Evolutionary conservation across 192 early-diverging fungal species (phyloP).

Genomic region (Paraglomus occultum): DNA sequence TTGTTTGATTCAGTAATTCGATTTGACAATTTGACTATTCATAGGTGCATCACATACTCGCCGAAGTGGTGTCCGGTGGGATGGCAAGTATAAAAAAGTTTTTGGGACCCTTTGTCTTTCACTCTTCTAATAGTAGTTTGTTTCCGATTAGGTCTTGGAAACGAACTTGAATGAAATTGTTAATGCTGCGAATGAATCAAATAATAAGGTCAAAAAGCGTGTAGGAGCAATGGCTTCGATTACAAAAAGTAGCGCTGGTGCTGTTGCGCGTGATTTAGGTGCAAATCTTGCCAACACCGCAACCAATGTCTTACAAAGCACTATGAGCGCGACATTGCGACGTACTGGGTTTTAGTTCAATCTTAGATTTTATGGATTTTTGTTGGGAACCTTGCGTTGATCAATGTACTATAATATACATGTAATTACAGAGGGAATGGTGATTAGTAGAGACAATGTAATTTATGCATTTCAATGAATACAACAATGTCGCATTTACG

Average conservation of each 20-base stretch:
- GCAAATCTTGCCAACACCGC: constrained; percentile 18
- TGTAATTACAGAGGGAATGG: too few relatives aligned
- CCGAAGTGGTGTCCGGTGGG: constrained; percentile 88
- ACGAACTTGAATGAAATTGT: constrained; percentile 79
- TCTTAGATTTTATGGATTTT: too few relatives aligned
- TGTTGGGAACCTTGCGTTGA: too few relatives aligned
- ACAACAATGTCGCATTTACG: too few relatives aligned
- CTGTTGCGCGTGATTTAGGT: constrained; percentile 24
- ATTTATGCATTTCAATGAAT: too few relatives aligned
- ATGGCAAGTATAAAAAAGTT: constrained; percentile 54
- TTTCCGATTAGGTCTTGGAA: constrained; percentile 55
- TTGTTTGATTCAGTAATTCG: too few relatives aligned
- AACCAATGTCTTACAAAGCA: constrained; percentile 18
- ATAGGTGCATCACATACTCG: constrained; percentile 73
- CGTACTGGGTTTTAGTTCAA: constrained; percentile 7
- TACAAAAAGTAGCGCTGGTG: constrained; percentile 22
- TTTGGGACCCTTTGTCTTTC: background rate
- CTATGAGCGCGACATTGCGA: constrained; percentile 12
- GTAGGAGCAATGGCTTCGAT: constrained; percentile 28
- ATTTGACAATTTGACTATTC: too few relatives aligned
- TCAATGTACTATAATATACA: too few relatives aligned
- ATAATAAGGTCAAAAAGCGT: constrained; percentile 53
- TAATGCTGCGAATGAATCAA: constrained; percentile 63
- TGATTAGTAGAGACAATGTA: too few relatives aligned
- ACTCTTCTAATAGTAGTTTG: background rate